Evolutionary conservation across 177 flowering plant species (phyloP).

Genomic region (Vitis hybrid): DNA sequence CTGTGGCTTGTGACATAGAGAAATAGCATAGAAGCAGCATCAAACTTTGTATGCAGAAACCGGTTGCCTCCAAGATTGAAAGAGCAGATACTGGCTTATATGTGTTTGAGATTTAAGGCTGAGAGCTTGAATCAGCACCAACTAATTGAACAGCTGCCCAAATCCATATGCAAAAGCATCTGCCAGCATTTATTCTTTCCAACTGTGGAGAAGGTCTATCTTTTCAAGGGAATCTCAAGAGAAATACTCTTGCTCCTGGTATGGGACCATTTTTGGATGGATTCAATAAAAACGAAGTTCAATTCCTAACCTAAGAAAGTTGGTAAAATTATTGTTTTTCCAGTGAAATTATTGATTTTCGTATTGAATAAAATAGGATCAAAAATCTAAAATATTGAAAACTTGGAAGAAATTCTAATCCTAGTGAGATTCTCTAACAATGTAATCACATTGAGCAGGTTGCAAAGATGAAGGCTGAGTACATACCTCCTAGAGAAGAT

Average conservation of each 20-base stretch:
- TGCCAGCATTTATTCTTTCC: conserved; percentile 80
- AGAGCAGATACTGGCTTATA: conserved; percentile 82
- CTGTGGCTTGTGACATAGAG: conserved; percentile 47
- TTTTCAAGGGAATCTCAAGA: conserved; percentile 68
- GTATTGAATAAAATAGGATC: too few species aligned
- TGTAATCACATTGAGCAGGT: conserved; percentile 43
- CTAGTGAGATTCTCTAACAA: not conserved
- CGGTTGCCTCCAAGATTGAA: conserved; percentile 70
- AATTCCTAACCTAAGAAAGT: too few species aligned
- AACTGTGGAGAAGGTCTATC: conserved; percentile 69
- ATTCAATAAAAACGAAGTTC: not conserved
- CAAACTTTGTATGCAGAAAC: conserved; percentile 74
- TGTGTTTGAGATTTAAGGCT: conserved; percentile 87
- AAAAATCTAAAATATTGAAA: too few species aligned
- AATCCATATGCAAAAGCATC: conserved; percentile 79
- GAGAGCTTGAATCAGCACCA: conserved; percentile 90
- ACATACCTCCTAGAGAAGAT: conserved; percentile 88
- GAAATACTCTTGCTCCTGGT: conserved; percentile 74
- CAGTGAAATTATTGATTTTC: too few species aligned
- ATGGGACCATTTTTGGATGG: conserved; percentile 2
- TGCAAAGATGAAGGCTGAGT: conserved; percentile 86
- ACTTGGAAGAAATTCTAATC: not conserved
- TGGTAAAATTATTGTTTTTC: too few species aligned
- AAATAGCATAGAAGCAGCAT: conserved; percentile 86
- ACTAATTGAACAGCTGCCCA: conserved; percentile 82